These are phyloP conservation scores for Stramenopiles sp. DNA, from an alignment of 352 stramenopile genomes.

Conservation along the genomic window DNA sequence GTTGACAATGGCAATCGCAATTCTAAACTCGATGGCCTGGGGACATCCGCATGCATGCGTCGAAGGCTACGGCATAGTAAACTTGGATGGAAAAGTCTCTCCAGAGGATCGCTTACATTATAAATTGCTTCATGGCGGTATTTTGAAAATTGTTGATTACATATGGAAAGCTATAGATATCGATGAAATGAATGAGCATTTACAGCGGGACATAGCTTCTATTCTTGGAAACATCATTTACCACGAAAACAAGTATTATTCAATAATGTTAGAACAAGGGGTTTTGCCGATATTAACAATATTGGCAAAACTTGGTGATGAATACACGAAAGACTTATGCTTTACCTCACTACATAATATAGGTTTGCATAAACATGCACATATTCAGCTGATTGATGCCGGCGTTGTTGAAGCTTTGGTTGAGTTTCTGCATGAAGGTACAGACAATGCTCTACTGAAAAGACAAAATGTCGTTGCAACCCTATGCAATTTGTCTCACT, in stretches of 20 bases:
- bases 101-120: not conserved
- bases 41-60: not conserved
- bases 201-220: not conserved
- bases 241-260: not conserved
- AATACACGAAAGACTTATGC: not conserved
- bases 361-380: not conserved
- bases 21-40: not conserved
- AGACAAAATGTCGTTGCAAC: not conserved
- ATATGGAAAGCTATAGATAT: not conserved
- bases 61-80: not conserved
- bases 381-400: not conserved
- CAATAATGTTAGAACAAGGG: not conserved
- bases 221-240: not conserved
- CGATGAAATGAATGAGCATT: not conserved
- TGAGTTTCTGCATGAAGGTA: not conserved
- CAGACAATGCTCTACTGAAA: not conserved
- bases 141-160: not conserved
- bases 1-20: not conserved
- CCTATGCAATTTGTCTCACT: not conserved
- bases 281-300: not conserved
- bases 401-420: not conserved
- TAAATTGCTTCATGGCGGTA: not conserved
- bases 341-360: not conserved
- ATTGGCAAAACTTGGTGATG: not conserved
- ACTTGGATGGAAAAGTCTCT: not conserved